Conservation (phyloP, 148 eudicot species). For the Beta vulgaris region DNA sequence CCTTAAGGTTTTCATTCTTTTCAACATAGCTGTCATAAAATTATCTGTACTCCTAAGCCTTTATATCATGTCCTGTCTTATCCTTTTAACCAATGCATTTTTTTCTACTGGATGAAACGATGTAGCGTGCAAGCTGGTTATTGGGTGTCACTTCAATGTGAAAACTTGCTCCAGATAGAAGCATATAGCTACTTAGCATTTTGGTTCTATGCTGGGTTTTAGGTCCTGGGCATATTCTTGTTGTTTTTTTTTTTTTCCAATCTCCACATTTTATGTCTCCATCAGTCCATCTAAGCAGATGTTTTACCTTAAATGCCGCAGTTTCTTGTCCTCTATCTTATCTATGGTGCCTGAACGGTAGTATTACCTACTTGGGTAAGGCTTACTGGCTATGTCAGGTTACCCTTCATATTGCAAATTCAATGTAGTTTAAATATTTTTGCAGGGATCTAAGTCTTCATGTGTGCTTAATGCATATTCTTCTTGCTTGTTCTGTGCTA, state of each 20-base stretch:
- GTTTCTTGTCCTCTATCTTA: background rate
- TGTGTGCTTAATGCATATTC: background rate
- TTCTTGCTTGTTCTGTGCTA: background rate
- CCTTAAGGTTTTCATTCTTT: background rate
- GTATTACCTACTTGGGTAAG: background rate
- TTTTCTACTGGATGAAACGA: no score
- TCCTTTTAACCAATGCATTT: background rate
- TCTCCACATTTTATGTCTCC: background rate
- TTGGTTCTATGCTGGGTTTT: background rate
- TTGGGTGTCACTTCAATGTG: no score
- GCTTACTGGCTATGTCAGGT: background rate
- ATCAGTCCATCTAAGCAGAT: background rate
- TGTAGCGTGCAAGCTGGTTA: no score
- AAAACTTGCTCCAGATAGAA: background rate
- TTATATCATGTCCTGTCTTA: background rate
- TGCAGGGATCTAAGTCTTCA: background rate
- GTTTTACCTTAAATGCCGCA: background rate
- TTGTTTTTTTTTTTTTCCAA: background rate
- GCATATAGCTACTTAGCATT: background rate
- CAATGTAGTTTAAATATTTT: background rate
- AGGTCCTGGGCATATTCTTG: background rate
- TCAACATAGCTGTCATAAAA: background rate
- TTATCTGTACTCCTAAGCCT: background rate
- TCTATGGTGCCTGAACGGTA: background rate
- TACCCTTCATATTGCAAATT: background rate